Evolutionary conservation across 768 basidiomycete genomes (phyloP).

Genomic region (Leucocoprinus leucothites): DNA sequence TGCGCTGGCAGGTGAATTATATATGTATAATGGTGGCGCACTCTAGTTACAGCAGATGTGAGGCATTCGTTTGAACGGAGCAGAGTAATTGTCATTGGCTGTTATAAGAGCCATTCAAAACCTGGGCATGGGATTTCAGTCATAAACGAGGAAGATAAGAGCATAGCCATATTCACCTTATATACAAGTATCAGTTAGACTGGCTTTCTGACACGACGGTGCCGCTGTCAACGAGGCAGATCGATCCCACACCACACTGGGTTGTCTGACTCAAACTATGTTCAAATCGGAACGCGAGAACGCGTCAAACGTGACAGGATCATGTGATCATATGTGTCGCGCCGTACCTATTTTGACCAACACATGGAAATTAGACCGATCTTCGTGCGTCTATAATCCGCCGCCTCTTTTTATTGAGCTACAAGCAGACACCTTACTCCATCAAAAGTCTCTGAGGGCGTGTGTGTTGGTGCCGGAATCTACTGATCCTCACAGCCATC

Average conservation of each 20-base stretch:
- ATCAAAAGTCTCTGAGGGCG: no score
- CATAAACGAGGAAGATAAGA: background rate
- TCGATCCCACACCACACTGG: background rate
- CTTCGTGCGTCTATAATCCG: no score
- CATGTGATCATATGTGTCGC: background rate
- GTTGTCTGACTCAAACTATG: no score
- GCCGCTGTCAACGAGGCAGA: background rate
- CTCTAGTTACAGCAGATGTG: background rate
- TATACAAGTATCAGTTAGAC: conserved; percentile 6
- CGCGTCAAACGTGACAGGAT: background rate
- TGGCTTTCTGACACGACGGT: background rate
- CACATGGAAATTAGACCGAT: no score
- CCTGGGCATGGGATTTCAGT: background rate
- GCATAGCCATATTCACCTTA: conserved; percentile 1
- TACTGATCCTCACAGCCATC: no score
- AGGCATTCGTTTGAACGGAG: background rate
- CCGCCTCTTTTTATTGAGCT: no score
- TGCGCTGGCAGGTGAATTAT: background rate
- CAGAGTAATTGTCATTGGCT: background rate
- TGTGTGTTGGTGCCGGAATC: no score
- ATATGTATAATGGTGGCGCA: background rate
- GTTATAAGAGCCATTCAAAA: conserved; percentile 2
- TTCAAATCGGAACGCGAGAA: background rate
- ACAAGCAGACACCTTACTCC: no score
- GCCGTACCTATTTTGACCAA: no score